Conservation (phyloP, 2,329 filamentous ascomycete genomes). For the Pleomassaria siparia region DNA sequence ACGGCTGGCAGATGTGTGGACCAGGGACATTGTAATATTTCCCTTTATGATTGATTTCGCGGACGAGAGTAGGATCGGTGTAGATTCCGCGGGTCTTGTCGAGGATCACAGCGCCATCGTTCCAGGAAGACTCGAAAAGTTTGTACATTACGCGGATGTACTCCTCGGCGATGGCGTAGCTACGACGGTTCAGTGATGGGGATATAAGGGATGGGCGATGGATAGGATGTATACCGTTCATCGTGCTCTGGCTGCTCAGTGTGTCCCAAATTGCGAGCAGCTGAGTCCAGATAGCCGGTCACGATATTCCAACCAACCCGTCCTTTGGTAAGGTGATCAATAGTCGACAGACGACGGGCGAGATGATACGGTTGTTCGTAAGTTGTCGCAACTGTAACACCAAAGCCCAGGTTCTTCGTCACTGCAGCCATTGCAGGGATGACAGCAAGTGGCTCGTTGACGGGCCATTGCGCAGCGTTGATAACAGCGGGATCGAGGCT, state of each 20-base stretch:
- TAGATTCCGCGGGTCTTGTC: conserved; percentile 61
- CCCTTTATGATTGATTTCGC: conserved; percentile 66
- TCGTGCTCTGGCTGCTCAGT: conserved; percentile 62
- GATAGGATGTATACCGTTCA: conserved; percentile 66
- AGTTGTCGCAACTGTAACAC: conserved; percentile 65
- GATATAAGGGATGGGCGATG: conserved; percentile 36
- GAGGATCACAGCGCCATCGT: conserved; percentile 63
- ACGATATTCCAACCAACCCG: conserved; percentile 54
- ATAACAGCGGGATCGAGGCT: conserved; percentile 61
- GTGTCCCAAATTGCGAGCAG: conserved; percentile 62
- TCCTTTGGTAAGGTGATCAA: conserved; percentile 66
- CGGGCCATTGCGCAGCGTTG: conserved; percentile 67
- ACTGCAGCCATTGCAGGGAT: conserved; percentile 67
- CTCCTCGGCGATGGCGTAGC: conserved; percentile 68
- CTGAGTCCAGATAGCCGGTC: conserved; percentile 66
- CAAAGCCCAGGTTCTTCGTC: conserved; percentile 64
- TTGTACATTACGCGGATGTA: conserved; percentile 70
- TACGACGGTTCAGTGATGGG: conserved; percentile 53
- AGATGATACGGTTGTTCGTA: conserved; percentile 70
- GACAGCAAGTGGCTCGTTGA: conserved; percentile 65
- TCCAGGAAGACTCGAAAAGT: conserved; percentile 66
- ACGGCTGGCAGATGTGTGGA: conserved; percentile 66
- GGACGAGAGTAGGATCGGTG: conserved; percentile 57
- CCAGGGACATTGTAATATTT: conserved; percentile 65
- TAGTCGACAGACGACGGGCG: conserved; percentile 61